Evolutionary conservation across 345 rosid species (phyloP).

Genomic region (Noccaea bulbosa): DNA sequence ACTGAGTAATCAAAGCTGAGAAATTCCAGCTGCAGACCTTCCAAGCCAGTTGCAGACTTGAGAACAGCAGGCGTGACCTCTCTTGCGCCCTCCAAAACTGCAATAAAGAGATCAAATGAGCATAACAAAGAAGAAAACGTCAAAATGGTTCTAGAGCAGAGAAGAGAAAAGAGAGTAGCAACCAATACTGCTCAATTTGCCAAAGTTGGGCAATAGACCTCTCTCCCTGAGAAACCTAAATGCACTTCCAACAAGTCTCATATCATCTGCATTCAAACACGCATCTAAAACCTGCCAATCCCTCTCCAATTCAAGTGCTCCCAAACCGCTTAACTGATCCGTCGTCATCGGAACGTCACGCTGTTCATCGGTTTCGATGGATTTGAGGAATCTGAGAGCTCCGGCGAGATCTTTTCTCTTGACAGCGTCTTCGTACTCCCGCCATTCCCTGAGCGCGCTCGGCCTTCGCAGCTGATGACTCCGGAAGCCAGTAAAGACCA

Average conservation of each 20-base stretch:
- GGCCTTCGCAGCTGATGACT: slow-evolving; percentile 31
- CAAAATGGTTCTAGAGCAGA: background rate
- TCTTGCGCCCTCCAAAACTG: slow-evolving; percentile 87
- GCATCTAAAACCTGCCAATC: slow-evolving; percentile 90
- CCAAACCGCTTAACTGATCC: slow-evolving; percentile 45
- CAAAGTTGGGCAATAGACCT: slow-evolving; percentile 72
- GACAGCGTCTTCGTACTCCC: slow-evolving; percentile 87
- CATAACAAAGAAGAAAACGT: background rate
- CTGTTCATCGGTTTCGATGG: slow-evolving; percentile 43
- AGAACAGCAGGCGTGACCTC: slow-evolving; percentile 74
- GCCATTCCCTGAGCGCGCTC: slow-evolving; percentile 74
- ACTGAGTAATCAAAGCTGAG: slow-evolving; percentile 1
- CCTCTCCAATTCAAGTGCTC: slow-evolving; percentile 47
- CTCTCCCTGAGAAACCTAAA: slow-evolving; percentile 67
- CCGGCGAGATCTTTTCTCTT: slow-evolving; percentile 80
- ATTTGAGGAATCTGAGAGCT: slow-evolving; percentile 79
- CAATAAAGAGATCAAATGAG: slow-evolving; percentile 24
- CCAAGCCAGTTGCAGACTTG: slow-evolving; percentile 83
- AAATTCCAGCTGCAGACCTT: slow-evolving; percentile 51
- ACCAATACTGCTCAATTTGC: slow-evolving; percentile 71
- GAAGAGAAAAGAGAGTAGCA: slow-evolving; percentile 23
- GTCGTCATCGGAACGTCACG: slow-evolving; percentile 32
- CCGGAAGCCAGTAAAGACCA: background rate
- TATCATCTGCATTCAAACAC: slow-evolving; percentile 89
- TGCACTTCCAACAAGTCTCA: slow-evolving; percentile 80